Evolutionary conservation across 2,329 filamentous ascomycete species (phyloP), one percentile per base, ranked within the genome.

Genomic region (Alternaria sp.): DNA sequence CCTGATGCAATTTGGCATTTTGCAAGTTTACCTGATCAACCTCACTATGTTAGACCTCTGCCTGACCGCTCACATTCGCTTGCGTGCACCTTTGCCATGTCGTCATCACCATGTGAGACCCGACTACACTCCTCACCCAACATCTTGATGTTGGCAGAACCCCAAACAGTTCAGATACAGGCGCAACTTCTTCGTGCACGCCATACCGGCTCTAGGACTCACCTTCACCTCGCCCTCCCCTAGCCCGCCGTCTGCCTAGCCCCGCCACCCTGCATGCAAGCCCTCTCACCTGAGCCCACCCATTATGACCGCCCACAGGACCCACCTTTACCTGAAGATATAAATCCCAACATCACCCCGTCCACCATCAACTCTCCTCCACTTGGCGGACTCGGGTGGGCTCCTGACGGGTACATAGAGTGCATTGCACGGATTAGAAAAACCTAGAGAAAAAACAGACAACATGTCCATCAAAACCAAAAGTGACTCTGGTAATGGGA

Each of bases 351-450:
- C n/a, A 23, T 47, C 7, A 8, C 44, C 44, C 12, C 4, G 7
- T 47, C 12, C 19, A 21, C 30, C 45, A 57, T 43, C 47, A 59
- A 45, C 45, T 40, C 15, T 30, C 40, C 44, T 45, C 44, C n/a
- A 40, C 45, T 57, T 57, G 30, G 40, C 55, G 10, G n/a, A 49
- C 36, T 57, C 30, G 55, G 55, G 55, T 28, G 55, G 55, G 55
- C 45, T 50, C 55, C 44, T 25, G 43, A 26, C 17, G 40, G 32
- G 6, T 21, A 36, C 19, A 49, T 47, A 50, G 21, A 12, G 36
- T 40, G 36, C 36, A 6, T 40, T 40, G 36, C 36, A 40, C 36
- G 36, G n/a, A 40, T 40, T 17, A 40, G n/a, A 40, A 40, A 40
- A 40, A 40, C 36, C 36, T 40, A 40, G 36, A 40, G 36, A 40